Evolutionary conservation across 2,329 filamentous ascomycete genomes (phyloP).

Genomic region (Cladophialophora chaetospira): DNA sequence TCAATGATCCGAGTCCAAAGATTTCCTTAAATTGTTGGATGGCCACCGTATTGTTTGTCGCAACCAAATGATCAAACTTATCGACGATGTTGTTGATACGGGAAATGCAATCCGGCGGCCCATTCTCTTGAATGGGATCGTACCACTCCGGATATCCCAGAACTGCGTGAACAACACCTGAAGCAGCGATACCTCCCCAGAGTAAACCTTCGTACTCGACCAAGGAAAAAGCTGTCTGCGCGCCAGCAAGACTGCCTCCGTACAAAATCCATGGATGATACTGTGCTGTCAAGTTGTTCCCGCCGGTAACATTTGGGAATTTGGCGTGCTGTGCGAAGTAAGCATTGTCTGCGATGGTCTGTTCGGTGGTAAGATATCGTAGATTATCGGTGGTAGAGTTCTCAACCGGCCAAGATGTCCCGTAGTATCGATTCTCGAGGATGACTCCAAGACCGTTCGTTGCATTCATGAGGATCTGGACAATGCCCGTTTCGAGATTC

Average conservation of each 20-base stretch:
- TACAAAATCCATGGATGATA: conserved; percentile 50
- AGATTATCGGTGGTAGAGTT: conserved; percentile 44
- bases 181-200: conserved; percentile 54
- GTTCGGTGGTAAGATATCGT: conserved; percentile 46
- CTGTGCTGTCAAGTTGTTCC: conserved; percentile 42
- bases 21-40: conserved; percentile 51
- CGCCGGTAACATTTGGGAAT: conserved; percentile 33
- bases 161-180: conserved; percentile 46
- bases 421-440: conserved; percentile 42
- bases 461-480: conserved; percentile 57
- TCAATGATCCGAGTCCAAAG: conserved; percentile 51
- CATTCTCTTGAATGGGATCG: conserved; percentile 52
- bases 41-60: conserved; percentile 44
- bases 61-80: conserved; percentile 53
- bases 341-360: conserved; percentile 49
- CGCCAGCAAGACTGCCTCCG: conserved; percentile 50
- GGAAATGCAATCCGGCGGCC: conserved; percentile 52
- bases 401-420: conserved; percentile 43
- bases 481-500: conserved; percentile 50
- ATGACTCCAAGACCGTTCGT: conserved; percentile 58
- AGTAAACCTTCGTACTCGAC: conserved; percentile 39
- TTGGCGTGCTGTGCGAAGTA: conserved; percentile 44
- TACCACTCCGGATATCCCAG: conserved; percentile 55
- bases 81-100: conserved; percentile 54
- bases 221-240: conserved; percentile 48